Base-by-base conservation (phyloP, 1,284 basidiomycete species). In the Ustilago shanxiensis region DNA sequence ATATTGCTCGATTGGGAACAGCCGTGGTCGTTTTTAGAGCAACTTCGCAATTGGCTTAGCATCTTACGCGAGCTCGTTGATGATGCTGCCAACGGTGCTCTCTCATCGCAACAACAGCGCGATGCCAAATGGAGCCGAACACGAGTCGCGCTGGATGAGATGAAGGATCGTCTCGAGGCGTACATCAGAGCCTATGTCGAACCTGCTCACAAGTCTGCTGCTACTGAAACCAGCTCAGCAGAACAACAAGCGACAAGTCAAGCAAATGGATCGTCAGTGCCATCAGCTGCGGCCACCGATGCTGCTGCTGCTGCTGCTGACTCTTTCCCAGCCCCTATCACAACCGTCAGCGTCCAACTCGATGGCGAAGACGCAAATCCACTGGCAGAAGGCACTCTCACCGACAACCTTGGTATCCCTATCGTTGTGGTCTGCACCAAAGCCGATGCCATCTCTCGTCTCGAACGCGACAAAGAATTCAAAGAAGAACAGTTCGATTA, bases 1-100 rank as follows among this genome's bases (percentile, higher is more conserved):
- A 93, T 98, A 79, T 90, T 92, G 0, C 88, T 98, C n/a, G 96
- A 99, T 86, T 98, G 95, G 96, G 95, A 94, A 77, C 90, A 90
- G 78, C 96, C 96, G 0, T 95, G 93, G 91, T 90, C 91, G 0
- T 98, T 98, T 87, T 86, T 96, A 1, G 90, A 92, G n/a, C 93
- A 98, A 82, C 88, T 99, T 6, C 88, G 93, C 67, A 90, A 88
- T 49, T 98, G 96, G 96, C 88, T 98, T 51, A 87, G 86, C 49
- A 60, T 80, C 37, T 57, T 86, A 3, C 60, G 55, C 41, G 62
- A 69, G 52, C 68, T 78, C 1, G 47, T 79, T 4, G 77, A 59
- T 94, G 93, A 92, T 88, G 96, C 89, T 90, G 53, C 66, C 59
- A 58, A 60, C 60, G 31, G 52, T 54, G 61, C 72, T 60, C 47